Evolutionary conservation across 139 green algal species (phyloP), one percentile per base, ranked within the genome.

Genomic region (Parachlorella kessleri): DNA sequence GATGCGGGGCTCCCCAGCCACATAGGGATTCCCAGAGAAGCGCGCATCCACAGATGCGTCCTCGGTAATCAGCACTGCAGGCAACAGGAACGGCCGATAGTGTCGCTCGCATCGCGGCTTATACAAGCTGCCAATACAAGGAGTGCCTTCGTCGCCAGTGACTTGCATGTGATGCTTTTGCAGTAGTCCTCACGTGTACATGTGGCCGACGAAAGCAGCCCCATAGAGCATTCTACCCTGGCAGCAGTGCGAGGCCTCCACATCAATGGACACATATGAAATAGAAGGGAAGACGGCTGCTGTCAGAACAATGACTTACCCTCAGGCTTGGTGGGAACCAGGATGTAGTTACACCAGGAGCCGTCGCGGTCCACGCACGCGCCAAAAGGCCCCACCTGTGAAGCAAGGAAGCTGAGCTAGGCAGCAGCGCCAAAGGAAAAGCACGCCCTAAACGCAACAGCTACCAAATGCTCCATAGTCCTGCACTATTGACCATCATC

Each of bases 31-130:
- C 66, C 81, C 72, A 10, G 73, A 55, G 75, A 98, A 98, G 23
- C 94, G 85, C 4, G 82, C 88, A 80, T 97, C 93, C 81, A 86
- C 67, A 30, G 75, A 72, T 0, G 92, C 88, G 32, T 97, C 87
- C 73, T 92, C 79, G 54, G 96, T 92, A 41, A 97, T 89, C 39
- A 97, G 80, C 41, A 95, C 88, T 81, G 91, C 85, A 8, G 90
- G 89, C 55, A 85, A 69, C n/a, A n/a, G n/a, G n/a, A n/a, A n/a
- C n/a, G n/a, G n/a, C n/a, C n/a, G n/a, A n/a, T n/a, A n/a, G n/a
- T n/a, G n/a, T n/a, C n/a, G n/a, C n/a, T n/a, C n/a, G n/a, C n/a
- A n/a, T n/a, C n/a, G n/a, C n/a, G n/a, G n/a, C n/a, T n/a, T n/a
- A n/a, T n/a, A n/a, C n/a, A n/a, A n/a, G n/a, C n/a, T n/a, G n/a